Conservation (phyloP, 257 asterid genomes). For the Jacaranda mimosifolia region DNA sequence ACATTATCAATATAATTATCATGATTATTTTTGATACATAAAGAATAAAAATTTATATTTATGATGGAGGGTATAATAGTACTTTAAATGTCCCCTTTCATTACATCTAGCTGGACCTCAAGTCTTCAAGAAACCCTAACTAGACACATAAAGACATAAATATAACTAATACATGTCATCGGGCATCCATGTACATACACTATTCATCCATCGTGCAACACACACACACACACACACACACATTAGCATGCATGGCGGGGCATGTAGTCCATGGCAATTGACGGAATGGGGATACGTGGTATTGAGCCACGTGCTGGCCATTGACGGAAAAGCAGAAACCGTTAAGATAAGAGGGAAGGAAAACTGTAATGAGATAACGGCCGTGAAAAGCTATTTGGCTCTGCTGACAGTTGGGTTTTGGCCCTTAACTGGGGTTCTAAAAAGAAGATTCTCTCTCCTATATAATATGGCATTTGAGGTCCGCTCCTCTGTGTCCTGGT, state of each 20-base stretch:
- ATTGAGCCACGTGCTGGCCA: slow-evolving; percentile 40
- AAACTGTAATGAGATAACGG: slow-evolving; percentile 38
- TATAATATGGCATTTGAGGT: slow-evolving; percentile 50
- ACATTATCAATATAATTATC: no score
- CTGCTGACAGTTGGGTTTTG: slow-evolving; percentile 51
- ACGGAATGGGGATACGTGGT: slow-evolving; percentile 44
- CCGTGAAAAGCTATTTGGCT: slow-evolving; percentile 50
- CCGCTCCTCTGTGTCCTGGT: slow-evolving; percentile 25
- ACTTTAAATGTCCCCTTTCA: background rate
- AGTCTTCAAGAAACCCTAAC: background rate
- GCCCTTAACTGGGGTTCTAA: slow-evolving; percentile 41
- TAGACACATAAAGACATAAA: background rate
- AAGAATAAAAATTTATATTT: no score
- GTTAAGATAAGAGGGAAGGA: slow-evolving; percentile 1
- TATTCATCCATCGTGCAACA: background rate
- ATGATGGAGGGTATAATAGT: background rate
- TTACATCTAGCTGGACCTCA: background rate
- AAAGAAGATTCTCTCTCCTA: slow-evolving; percentile 48
- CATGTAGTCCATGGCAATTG: background rate
- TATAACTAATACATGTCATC: background rate
- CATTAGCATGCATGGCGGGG: background rate
- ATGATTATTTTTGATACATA: no score
- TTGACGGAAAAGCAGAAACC: slow-evolving; percentile 45
- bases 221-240: no score
- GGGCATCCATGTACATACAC: background rate